These are phyloP conservation scores for Diaporthe velutina DNA, from an alignment of 2,329 filamentous ascomycete species.

Conservation along the genomic window DNA sequence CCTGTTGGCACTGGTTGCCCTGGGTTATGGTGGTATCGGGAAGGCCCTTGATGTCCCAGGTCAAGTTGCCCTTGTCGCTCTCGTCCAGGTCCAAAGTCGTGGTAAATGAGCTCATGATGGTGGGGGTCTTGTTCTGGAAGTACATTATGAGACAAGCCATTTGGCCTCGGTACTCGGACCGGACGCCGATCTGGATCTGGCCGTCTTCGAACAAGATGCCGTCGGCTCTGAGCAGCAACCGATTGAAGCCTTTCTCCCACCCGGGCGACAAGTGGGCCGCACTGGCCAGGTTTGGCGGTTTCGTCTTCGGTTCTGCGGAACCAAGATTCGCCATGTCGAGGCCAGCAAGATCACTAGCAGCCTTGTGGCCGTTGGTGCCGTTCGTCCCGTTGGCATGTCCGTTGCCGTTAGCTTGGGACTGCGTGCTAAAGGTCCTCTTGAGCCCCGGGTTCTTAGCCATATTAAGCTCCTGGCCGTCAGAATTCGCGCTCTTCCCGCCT, in stretches of 20 bases:
- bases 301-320: slow-evolving; percentile 69
- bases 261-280: slow-evolving; percentile 93
- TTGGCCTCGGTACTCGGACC: slow-evolving; percentile 95
- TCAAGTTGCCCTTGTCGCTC: slow-evolving; percentile 74
- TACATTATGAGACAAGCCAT: slow-evolving; percentile 96
- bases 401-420: slow-evolving; percentile 63
- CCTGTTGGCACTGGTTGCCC: slow-evolving; percentile 87
- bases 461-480: slow-evolving; percentile 82
- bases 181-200: slow-evolving; percentile 91
- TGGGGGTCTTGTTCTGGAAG: slow-evolving; percentile 93
- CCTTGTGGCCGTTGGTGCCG: slow-evolving; percentile 63
- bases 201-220: slow-evolving; percentile 95
- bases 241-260: slow-evolving; percentile 92
- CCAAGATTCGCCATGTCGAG: slow-evolving; percentile 80
- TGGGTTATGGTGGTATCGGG: slow-evolving; percentile 85
- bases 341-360: slow-evolving; percentile 79
- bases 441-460: slow-evolving; percentile 85
- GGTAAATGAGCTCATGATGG: slow-evolving; percentile 89
- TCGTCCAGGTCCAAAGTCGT: slow-evolving; percentile 90
- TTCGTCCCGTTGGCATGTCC: slow-evolving; percentile 59
- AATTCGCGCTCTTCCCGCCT: slow-evolving; percentile 95
- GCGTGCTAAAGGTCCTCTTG: slow-evolving; percentile 85
- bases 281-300: slow-evolving; percentile 87
- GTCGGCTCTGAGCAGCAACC: slow-evolving; percentile 82
- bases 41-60: slow-evolving; percentile 88